Evolutionary conservation across 192 early-diverging fungal species (phyloP).

Genomic region (Podochytrium sp.): DNA sequence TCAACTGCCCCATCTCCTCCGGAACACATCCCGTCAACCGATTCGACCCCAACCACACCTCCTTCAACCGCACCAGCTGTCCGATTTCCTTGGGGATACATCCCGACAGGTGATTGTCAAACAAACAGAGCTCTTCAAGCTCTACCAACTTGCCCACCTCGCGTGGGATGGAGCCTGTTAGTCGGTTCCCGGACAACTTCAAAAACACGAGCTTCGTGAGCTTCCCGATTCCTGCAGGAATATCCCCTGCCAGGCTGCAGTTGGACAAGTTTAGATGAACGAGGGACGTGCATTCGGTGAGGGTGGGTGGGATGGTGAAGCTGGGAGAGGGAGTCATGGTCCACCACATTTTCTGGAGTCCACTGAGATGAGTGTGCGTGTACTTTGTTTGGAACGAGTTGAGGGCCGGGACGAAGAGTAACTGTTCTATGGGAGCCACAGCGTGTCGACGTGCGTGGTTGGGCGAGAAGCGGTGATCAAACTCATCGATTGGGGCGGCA

Average conservation of each 20-base stretch:
- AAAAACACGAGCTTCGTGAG: too few relatives aligned
- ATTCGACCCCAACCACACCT: too few relatives aligned
- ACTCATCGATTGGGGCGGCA: background rate
- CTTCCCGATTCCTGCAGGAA: too few relatives aligned
- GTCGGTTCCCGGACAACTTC: too few relatives aligned
- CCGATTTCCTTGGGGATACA: conserved; percentile 3
- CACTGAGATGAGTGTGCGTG: background rate
- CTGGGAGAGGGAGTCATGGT: background rate
- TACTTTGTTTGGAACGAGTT: background rate
- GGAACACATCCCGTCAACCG: too few relatives aligned
- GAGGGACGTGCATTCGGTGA: background rate
- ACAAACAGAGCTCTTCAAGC: background rate
- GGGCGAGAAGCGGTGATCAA: background rate
- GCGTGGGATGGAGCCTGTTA: background rate
- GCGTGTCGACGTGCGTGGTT: background rate
- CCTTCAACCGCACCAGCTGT: background rate
- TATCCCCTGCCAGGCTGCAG: background rate
- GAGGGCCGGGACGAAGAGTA: background rate
- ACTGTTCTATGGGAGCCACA: background rate
- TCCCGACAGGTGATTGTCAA: background rate
- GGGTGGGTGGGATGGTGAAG: background rate
- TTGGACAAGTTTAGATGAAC: background rate
- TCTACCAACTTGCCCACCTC: background rate
- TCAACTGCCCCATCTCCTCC: too few relatives aligned
- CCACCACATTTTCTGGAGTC: background rate